Evolutionary conservation across 2,329 filamentous ascomycete species (phyloP), one percentile per base, ranked within the genome.

Genomic region (Ascochyta rabiei): DNA sequence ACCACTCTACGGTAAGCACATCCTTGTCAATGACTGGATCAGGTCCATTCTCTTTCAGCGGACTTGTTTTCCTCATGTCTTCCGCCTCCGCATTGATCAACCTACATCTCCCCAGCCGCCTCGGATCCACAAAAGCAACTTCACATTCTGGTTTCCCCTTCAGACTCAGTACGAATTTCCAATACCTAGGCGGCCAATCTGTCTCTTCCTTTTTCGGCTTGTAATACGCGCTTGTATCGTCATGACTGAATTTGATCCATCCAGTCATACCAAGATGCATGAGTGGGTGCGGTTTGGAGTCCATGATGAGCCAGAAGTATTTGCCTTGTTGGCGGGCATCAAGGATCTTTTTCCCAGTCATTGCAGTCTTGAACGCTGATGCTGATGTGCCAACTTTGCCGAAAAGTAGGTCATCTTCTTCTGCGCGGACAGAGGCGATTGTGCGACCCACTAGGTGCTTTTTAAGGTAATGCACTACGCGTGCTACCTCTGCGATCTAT

Each of bases 271-370:
- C 91, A 65, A 96, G 87, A 74, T 96, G 92, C 86, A 96, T 91
- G 26, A 98, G 85, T 0, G 90, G 85, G 75, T 98, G 95, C 1
- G 93, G 93, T 10, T 91, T 84, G 9, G 84, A 82, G 23, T 84
- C 83, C 84, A 90, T 89, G 33, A 91, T 87, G 19, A 98, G 81
- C 81, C 95, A 99, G 74, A 99, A 98, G 72, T 98, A 98, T 82
- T 98, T 99, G 9, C 95, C 95, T 73, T 97, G 95, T 56, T 89
- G 91, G 4, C 89, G 90, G 4, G 89, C 90, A 48, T 82, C 83
- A 35, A 83, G 66, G 28, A 89, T 86, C 69, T 86, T 91, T 68
- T 89, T 93, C 4, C 91, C 91, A 3, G 82, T 82, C 69, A 97
- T 80, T 1, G 89, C 86, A 49, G 85, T 82, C 64, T 90, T 81